phyloP scores from a whole-genome alignment of 2,329 filamentous ascomycete species.

The Xylariales sp. region DNA sequence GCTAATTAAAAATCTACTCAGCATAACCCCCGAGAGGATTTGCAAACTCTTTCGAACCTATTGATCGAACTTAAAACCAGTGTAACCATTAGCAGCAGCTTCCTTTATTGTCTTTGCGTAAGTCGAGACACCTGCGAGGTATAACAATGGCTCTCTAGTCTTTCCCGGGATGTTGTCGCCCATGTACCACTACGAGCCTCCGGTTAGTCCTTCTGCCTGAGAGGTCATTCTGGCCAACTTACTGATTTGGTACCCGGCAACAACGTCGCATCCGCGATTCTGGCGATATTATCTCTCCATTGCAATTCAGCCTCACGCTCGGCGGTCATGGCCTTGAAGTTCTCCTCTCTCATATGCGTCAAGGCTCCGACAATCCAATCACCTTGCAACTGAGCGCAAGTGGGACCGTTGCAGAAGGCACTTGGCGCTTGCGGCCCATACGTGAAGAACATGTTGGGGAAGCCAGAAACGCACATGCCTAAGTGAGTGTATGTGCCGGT shows the following conservation, averaged over 20 bases:
- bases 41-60: background rate
- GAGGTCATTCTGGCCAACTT: background rate
- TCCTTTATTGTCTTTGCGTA: conserved; percentile 10
- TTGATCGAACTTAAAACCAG: conserved; percentile 1
- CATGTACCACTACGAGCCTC: conserved; percentile 24
- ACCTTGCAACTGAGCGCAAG: conserved; percentile 33
- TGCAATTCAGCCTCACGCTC: conserved; percentile 22
- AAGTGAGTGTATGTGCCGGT: conserved; percentile 30
- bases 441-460: conserved; percentile 39
- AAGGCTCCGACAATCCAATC: conserved; percentile 31
- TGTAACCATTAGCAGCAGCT: background rate
- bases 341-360: conserved; percentile 23
- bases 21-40: no score
- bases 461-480: conserved; percentile 33
- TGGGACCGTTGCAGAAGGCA: conserved; percentile 32
- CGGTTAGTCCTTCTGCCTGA: background rate
- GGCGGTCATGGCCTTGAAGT: conserved; percentile 24
- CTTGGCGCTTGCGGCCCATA: conserved; percentile 37
- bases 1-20: no score
- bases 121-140: conserved; percentile 16
- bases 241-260: conserved; percentile 28
- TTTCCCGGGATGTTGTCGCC: conserved; percentile 37
- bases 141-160: conserved; percentile 30
- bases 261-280: conserved; percentile 24
- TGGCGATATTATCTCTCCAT: conserved; percentile 25